Evolutionary conservation across 179 eudicot genomes (phyloP), one percentile per base, ranked within the genome.

Genomic region (Sideroxylon spinosum): DNA sequence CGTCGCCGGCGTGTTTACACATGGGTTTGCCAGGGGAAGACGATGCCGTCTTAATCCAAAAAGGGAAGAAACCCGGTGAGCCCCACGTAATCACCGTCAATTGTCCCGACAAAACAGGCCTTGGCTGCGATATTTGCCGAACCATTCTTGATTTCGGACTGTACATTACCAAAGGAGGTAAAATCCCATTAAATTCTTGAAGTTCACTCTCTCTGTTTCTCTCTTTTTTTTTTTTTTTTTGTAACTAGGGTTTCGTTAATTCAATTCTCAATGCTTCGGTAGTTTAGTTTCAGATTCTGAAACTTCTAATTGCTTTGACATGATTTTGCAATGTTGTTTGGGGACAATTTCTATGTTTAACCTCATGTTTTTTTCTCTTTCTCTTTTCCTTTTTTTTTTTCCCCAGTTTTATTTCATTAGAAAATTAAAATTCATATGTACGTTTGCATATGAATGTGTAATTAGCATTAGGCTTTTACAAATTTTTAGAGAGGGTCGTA

Each of bases 61-160:
- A 81, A 77, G 87, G 89, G 28, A 86, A 77, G 70, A 87, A 75
- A 68, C 77, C 82, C 2, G 90, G 88, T 1, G 97, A 92, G 2
- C 90, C 93, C 0, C 84, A 86, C 82, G 83, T 93, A 6, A 83
- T 93, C 68, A 93, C 97, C 70, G 92, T 93, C 55, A 91, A 93
- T 85, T 93, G 97, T 72, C 91, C 95, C 2, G 97, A 93, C 78
- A 84, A 90, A 76, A 84, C 92, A 6, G 97, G 97, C 8, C 88
- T 93, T 28, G 88, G 84, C 46, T 92, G 89, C 74, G 97, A 93
- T 83, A 88, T 93, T 62, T 86, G 88, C 76, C 87, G 91, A 23
- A 85, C 81, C 37, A 90, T 93, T 82, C 94, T 93, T 50, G 92
- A 87, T 68, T 93, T 88, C 59, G 94, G 96, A 13, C 94, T 93